Evolutionary conservation across 2,329 filamentous ascomycete genomes (phyloP), one percentile per base, ranked within the genome.

Genomic region (Ascochyta koolunga): DNA sequence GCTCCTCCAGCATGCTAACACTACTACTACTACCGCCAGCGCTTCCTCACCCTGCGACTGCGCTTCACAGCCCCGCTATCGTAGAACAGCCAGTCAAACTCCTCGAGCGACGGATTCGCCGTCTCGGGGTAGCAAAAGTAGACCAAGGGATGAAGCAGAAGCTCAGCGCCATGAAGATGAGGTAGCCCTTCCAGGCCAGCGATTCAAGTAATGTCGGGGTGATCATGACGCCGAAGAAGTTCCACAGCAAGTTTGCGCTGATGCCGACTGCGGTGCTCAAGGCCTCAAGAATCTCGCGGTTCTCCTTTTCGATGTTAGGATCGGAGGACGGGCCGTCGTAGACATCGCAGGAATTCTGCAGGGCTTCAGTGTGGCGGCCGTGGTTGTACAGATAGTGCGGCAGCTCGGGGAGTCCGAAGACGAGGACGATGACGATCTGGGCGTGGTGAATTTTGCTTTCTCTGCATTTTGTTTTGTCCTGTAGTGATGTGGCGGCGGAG

Each of bases 181-280:
- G 68, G 57, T 83, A 83, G 0, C 77, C 78, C 59, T 80, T 79
- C 79, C 80, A 84, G 22, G 75, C 61, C 1, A 84, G 68, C 5
- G 74, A 76, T 41, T 76, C 75, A 53, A 83, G 77, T 2, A 81
- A 69, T 1, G 78, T 76, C 0, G 81, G 80, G 0, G 81, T 83
- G 16, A 84, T 79, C 79, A 82, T 81, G 3, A 82, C 80, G 37
- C 79, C 73, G 50, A 81, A 77, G 58, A 82, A 82, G 58, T 81
- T 81, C 74, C 60, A 68, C 18, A 80, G 72, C 80, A 79, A 82
- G 56, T 82, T 82, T 1, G 76, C 72, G 0, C 76, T 78, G 25
- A 80, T 79, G 1, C 9, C 79, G 29, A 82, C 76, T 4, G 80
- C 79, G 10, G 76, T 80, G 15, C 80, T 68, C 5, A 77, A 41